Evolutionary conservation across 768 basidiomycete genomes (phyloP).

Genomic region (Lactifluus piperatus): DNA sequence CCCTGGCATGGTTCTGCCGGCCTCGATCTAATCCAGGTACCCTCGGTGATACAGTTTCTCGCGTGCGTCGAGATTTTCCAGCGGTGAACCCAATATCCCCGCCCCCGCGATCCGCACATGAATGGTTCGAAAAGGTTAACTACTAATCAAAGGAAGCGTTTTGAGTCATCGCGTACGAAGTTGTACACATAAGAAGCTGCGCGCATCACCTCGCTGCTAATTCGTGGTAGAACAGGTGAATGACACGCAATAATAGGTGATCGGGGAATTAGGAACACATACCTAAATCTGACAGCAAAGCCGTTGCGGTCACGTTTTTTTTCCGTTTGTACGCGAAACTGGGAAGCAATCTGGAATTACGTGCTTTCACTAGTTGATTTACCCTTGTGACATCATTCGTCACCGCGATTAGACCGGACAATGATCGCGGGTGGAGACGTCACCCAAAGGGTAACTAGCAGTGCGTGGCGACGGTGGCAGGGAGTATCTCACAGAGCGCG

Average conservation of each 20-base stretch:
- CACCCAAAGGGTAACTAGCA: not conserved
- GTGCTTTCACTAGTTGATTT: not conserved
- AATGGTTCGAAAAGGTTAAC: not conserved
- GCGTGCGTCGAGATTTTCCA: not conserved
- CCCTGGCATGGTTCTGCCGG: not conserved
- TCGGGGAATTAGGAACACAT: not conserved
- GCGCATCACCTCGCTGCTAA: not conserved
- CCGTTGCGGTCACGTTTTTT: not conserved
- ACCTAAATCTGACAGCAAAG: not conserved
- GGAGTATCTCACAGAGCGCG: too few species aligned
- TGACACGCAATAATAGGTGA: not conserved
- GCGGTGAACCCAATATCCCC: not conserved
- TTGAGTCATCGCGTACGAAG: not conserved
- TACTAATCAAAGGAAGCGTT: not conserved
- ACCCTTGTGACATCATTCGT: not conserved
- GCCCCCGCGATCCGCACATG: not conserved
- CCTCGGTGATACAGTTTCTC: not conserved
- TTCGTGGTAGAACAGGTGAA: not conserved
- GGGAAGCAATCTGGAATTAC: not conserved
- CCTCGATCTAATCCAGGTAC: not conserved
- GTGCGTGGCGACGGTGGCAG: not conserved
- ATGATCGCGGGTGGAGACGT: not conserved
- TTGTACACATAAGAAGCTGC: not conserved
- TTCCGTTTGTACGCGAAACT: not conserved
- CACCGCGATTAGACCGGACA: not conserved